Percentiles rank a stretch among this genome's conserved stretches.
phyloP scores from a whole-genome alignment of 306 rosid genomes.

The Acacia melanoxylon region DNA sequence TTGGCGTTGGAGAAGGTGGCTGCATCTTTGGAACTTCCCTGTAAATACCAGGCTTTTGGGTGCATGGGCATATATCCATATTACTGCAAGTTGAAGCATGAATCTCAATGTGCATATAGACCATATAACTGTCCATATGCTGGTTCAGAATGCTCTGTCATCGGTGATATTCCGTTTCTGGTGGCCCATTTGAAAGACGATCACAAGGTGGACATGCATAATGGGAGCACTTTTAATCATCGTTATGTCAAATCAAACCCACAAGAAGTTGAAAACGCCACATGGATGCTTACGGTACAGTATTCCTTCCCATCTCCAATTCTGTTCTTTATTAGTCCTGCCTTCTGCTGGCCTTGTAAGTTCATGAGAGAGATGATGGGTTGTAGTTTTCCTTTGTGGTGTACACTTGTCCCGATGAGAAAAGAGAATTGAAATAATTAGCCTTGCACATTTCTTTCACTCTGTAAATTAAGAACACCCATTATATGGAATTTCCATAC shows the following conservation, averaged over 20 bases:
- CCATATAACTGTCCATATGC: slow-evolving; percentile 96
- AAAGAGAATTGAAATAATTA: slow-evolving; percentile 11
- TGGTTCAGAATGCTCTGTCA: slow-evolving; percentile 79
- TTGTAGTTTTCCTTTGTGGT: background rate
- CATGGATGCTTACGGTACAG: slow-evolving; percentile 95
- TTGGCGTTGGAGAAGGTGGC: slow-evolving; percentile 96
- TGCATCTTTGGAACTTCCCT: slow-evolving; percentile 89
- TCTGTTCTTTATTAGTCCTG: background rate
- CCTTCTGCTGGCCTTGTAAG: background rate
- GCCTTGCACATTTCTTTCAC: background rate
- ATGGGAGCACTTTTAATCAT: slow-evolving; percentile 92
- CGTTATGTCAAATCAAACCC: slow-evolving; percentile 96
- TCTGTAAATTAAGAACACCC: background rate
- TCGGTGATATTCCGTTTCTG: slow-evolving; percentile 81
- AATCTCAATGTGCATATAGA: slow-evolving; percentile 73
- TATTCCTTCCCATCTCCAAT: slow-evolving; percentile 12
- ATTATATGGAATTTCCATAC: slow-evolving; percentile 1
- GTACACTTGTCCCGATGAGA: slow-evolving; percentile 1
- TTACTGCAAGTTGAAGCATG: slow-evolving; percentile 91
- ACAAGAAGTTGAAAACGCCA: slow-evolving; percentile 95
- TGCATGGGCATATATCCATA: slow-evolving; percentile 86
- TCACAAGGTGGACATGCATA: slow-evolving; percentile 98
- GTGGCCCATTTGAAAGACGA: slow-evolving; percentile 86
- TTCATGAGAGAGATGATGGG: slow-evolving; percentile 3
- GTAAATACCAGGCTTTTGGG: slow-evolving; percentile 83